These are phyloP conservation scores for Kwoniella sp. DNA, from an alignment of 768 basidiomycete genomes.

Conservation along the genomic window DNA sequence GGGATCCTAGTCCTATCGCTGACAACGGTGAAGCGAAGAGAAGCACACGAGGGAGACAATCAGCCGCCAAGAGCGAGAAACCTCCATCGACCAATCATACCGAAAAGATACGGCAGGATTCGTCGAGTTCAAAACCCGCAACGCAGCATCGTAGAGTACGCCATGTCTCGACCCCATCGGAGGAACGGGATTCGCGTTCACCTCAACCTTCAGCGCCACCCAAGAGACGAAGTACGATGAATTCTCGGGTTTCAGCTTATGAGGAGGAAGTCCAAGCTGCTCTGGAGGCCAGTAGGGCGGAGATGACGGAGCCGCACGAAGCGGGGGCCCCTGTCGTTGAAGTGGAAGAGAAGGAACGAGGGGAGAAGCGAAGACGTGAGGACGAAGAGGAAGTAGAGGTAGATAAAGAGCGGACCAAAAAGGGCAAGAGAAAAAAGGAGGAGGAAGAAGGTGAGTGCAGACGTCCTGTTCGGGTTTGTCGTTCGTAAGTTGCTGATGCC, in stretches of 20 bases:
- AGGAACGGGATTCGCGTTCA: slow-evolving; percentile 20
- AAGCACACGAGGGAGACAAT: slow-evolving; percentile 15
- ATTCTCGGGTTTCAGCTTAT: slow-evolving; percentile 86
- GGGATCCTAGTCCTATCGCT: slow-evolving; percentile 28
- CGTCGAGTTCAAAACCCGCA: slow-evolving; percentile 11
- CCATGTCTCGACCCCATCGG: slow-evolving; percentile 18
- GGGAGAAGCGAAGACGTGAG: slow-evolving; percentile 39
- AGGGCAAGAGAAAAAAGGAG: slow-evolving; percentile 57
- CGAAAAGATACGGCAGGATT: slow-evolving; percentile 1
- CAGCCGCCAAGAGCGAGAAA: slow-evolving; percentile 22
- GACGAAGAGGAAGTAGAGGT: slow-evolving; percentile 27
- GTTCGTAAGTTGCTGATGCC: background rate
- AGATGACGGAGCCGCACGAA: slow-evolving; percentile 59
- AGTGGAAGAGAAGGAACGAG: slow-evolving; percentile 58
- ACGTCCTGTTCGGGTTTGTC: no score
- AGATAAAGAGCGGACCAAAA: slow-evolving; percentile 50
- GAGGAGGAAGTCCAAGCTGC: slow-evolving; percentile 68
- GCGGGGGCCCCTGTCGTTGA: slow-evolving; percentile 23
- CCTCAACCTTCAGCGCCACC: slow-evolving; percentile 54
- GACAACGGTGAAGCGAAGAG: slow-evolving; percentile 20
- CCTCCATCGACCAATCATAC: slow-evolving; percentile 12
- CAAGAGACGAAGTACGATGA: slow-evolving; percentile 95
- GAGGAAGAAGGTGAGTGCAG: slow-evolving; percentile 46
- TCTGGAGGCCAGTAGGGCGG: slow-evolving; percentile 46
- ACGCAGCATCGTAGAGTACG: slow-evolving; percentile 4